Base-by-base conservation (phyloP, 2,329 filamentous ascomycete genomes). In the Aspergillus quadrilineatus region DNA sequence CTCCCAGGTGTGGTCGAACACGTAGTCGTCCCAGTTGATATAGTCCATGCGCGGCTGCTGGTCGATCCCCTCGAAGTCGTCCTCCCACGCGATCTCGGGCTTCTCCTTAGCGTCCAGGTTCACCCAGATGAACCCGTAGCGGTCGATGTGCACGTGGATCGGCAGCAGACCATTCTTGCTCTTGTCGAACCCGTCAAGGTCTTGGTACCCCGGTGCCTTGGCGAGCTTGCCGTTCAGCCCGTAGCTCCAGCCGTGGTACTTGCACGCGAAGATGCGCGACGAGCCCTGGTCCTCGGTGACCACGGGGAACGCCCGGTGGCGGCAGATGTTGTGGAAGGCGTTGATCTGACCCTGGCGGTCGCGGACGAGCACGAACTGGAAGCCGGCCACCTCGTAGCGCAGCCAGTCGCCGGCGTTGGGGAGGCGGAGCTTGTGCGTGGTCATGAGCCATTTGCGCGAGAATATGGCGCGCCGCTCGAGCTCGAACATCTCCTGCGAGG, bases 211-310 rank as follows among this genome's bases (percentile, higher is more conserved):
- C 0, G 83, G 82, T 0, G 83, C 83, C 65, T 85, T 85, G 48
- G 82, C 79, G 1, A 85, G 74, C 50, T 82, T 83, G 17, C 83
- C 83, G 41, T 78, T 79, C 7, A 84, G 69, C 4, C 80, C 80
- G 56, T 85, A 85, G 0, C 80, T 82, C 83, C 83, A 85, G 44
- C 82, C 82, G 63, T 85, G 83, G 61, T 85, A 85, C 60, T 80
- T 80, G 77, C 83, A 85, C 3, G 79, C 74, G 51, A 85, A 77
- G 58, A 85, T 78, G 60, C 72, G 76, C 50, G 75, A 73, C 50
- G 76, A 76, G 2, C 83, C 83, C 22, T 76, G 64, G 0, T 77
- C 72, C 45, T 76, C 73, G 1, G 75, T 77, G 10, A 85, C 81
- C 6, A 85, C 77, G 4, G 82, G 82, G 61, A 80, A 85, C 12